These are phyloP conservation scores for Leishmania gerbilli DNA, from an alignment of 208 protist genomes.

Conservation along the genomic window DNA sequence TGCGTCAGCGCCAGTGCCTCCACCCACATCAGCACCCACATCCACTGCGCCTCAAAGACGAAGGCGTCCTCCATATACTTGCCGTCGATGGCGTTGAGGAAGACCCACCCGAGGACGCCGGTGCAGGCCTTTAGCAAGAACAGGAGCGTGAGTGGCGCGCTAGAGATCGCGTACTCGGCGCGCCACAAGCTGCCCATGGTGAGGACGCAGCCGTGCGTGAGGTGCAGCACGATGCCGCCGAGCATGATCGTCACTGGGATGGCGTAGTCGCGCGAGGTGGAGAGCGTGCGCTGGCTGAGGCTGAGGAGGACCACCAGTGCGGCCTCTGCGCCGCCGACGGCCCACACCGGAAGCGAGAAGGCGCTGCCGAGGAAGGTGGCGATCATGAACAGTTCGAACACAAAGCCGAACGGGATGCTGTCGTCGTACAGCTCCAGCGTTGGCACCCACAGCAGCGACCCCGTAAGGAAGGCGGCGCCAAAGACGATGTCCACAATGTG, in stretches of 20 bases:
- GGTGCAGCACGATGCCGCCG: conserved; percentile 21
- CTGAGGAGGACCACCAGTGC: conserved; percentile 18
- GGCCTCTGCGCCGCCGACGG: conserved; percentile 23
- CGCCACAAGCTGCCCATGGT: conserved; percentile 14
- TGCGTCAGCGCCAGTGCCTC: conserved; percentile 24
- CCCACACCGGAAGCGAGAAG: conserved; percentile 23
- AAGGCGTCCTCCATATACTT: conserved; percentile 26
- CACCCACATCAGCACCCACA: conserved; percentile 20
- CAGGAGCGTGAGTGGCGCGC: conserved; percentile 10
- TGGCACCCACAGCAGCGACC: conserved; percentile 93
- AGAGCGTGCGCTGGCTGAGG: conserved; percentile 13
- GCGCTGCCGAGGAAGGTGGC: conserved; percentile 34
- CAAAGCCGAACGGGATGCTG: conserved; percentile 48
- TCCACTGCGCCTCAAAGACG: conserved; percentile 21
- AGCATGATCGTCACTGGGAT: conserved; percentile 29
- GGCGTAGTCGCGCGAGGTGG: conserved; percentile 25
- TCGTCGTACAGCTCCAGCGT: conserved; percentile 46
- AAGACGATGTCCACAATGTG: conserved; percentile 78
- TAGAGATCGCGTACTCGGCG: conserved; percentile 8
- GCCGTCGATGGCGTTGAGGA: conserved; percentile 16
- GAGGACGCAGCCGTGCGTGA: conserved; percentile 3
- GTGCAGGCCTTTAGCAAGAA: conserved; percentile 14
- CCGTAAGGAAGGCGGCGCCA: conserved; percentile 86
- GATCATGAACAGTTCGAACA: conserved; percentile 49
- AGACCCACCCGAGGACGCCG: conserved; percentile 14